phyloP scores from a whole-genome alignment of 495 filamentous ascomycete species.

The Hypoxylon rickii region DNA sequence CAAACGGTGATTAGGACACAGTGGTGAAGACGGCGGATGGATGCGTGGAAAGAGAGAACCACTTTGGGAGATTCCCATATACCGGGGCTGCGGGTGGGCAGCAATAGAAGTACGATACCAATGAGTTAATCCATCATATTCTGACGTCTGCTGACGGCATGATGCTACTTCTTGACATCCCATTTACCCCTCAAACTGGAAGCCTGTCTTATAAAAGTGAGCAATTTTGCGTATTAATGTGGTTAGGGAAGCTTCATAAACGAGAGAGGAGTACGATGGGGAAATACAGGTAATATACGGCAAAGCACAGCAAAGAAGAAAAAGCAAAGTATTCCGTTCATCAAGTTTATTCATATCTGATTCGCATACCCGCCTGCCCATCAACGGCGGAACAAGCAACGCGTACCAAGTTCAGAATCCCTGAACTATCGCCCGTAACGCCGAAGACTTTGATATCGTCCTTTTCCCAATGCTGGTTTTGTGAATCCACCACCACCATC shows the following conservation, averaged over 20 bases:
- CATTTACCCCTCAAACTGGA: no score
- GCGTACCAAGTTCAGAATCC: conserved; percentile 6
- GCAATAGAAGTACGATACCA: background rate
- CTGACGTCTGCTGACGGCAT: background rate
- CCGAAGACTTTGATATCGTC: conserved; percentile 20
- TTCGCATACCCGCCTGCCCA: conserved; percentile 15
- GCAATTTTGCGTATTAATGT: no score
- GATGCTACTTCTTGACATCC: no score
- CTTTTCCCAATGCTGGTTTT: conserved; percentile 30
- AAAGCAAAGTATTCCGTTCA: conserved; percentile 7
- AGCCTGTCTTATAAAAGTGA: no score
- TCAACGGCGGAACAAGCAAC: conserved; percentile 10
- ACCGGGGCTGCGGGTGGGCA: background rate
- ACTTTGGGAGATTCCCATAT: background rate
- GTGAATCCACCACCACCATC: conserved; percentile 18
- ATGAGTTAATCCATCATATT: background rate
- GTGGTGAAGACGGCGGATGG: background rate
- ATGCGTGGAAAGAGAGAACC: background rate
- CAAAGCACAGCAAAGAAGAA: background rate
- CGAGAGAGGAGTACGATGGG: no score
- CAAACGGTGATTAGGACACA: conserved; percentile 12
- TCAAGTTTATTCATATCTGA: conserved; percentile 28
- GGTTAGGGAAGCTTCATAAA: no score
- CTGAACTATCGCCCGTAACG: conserved; percentile 27
- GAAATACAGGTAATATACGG: no score